Evolutionary conservation across 2,329 filamentous ascomycete species (phyloP), one percentile per base, ranked within the genome.

Genomic region (Coleophoma crateriformis): DNA sequence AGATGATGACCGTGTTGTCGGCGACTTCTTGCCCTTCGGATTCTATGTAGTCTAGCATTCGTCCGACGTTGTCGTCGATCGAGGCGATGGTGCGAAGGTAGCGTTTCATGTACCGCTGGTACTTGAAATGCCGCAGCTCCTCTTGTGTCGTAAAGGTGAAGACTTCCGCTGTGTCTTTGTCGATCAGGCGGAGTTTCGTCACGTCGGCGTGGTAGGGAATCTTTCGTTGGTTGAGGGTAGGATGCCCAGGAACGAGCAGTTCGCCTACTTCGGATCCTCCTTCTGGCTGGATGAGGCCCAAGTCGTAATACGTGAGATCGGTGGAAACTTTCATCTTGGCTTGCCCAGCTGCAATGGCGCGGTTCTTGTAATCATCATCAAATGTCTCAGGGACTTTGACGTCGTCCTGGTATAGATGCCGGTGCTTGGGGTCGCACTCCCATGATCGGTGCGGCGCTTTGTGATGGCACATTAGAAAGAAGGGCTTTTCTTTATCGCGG

Each of bases 381-480:
- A 74, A 79, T 0, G 76, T 79, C 42, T 78, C 74, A 0, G 76
- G 76, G 0, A 78, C 55, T 11, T 63, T 64, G 40, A 77, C 62
- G 1, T 68, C 68, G 8, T 78, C 70, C 1, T 61, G 67, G 58
- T 78, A 79, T 2, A 78, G 59, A 41, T 69, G 37, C 49, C 72
- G 73, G 60, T 79, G 73, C 52, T 74, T 74, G 6, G 66, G 55
- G 50, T 78, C 64, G 47, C 65, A 76, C 54, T 79, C 75, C 76
- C 76, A 79, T 13, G 66, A 70, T 3, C 75, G 67, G 53, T 79
- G 76, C 0, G 76, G 76, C 1, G 76, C 76, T 54, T 79, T 79
- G 58, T 79, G 76, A 53, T 79, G 76, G 56, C 74, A 78, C 76
- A 79, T 79, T 40, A 77, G 55, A 56, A 78, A 79, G 60, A 79